Evolutionary conservation across 768 basidiomycete genomes (phyloP).

Genomic region (Boletus bicolor): DNA sequence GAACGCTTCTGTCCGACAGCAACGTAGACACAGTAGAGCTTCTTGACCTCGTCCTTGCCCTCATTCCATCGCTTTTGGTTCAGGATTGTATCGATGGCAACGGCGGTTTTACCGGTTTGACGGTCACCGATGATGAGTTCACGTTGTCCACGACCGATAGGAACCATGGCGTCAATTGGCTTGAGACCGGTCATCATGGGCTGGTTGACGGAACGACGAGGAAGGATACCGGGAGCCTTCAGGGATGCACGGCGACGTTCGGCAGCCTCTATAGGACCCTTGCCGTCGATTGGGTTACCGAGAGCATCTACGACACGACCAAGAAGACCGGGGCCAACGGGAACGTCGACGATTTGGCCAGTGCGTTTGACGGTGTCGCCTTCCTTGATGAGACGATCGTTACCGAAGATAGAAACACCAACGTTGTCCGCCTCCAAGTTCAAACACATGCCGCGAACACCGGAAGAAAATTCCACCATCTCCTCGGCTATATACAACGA

Average conservation of each 20-base stretch:
- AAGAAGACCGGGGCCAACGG: slow-evolving; percentile 94
- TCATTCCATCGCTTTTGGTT: slow-evolving; percentile 99
- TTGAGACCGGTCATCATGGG: slow-evolving; percentile 99
- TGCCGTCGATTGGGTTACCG: slow-evolving; percentile 99
- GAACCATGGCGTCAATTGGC: slow-evolving; percentile 99
- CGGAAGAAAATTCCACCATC: slow-evolving; percentile 99
- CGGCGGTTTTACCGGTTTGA: slow-evolving; percentile 99
- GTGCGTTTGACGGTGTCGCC: slow-evolving; percentile 99
- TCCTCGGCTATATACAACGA: slow-evolving; percentile 72
- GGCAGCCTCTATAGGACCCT: slow-evolving; percentile 90
- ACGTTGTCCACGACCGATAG: slow-evolving; percentile 99
- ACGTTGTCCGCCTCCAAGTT: slow-evolving; percentile 99
- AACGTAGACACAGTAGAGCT: slow-evolving; percentile 99
- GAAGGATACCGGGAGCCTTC: slow-evolving; percentile 99
- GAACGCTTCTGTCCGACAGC: slow-evolving; percentile 99
- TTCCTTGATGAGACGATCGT: slow-evolving; percentile 98
- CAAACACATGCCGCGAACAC: slow-evolving; percentile 99
- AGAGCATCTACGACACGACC: slow-evolving; percentile 99
- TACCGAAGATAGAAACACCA: slow-evolving; percentile 99
- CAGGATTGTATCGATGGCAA: slow-evolving; percentile 99
- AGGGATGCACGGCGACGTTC: slow-evolving; percentile 96
- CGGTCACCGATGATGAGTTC: slow-evolving; percentile 99
- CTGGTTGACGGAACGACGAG: slow-evolving; percentile 99
- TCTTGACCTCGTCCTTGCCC: slow-evolving; percentile 93
- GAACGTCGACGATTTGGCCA: slow-evolving; percentile 99